Evolutionary conservation across 352 stramenopile species (phyloP).

Genomic region (Blastocystis sp.): DNA sequence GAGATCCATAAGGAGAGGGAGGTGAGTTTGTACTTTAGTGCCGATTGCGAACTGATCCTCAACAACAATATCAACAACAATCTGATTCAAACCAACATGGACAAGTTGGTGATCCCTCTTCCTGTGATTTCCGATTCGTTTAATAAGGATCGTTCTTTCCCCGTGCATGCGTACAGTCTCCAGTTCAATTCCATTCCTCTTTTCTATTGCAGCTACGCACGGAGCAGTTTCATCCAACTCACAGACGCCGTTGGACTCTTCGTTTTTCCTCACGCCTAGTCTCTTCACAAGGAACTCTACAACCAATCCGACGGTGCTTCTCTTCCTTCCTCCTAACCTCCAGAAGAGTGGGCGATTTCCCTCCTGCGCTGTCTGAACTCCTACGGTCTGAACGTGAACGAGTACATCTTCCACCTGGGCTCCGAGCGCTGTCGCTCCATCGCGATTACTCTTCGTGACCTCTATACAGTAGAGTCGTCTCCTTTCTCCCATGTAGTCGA

Average conservation of each 20-base stretch:
- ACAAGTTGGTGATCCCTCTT: not conserved
- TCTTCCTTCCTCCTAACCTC: not conserved
- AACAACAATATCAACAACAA: not conserved
- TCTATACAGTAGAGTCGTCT: not conserved
- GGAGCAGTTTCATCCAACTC: not conserved
- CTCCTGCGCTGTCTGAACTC: constrained; percentile 7
- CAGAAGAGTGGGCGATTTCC: not conserved
- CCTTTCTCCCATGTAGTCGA: not conserved
- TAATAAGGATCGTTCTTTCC: not conserved
- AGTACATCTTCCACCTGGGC: constrained; percentile 48
- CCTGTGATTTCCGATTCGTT: not conserved
- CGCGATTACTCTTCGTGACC: not conserved
- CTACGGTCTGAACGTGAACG: constrained; percentile 2
- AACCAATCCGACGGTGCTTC: not conserved
- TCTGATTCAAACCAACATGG: not conserved
- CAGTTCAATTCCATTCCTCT: constrained; percentile 34
- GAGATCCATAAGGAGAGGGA: not conserved
- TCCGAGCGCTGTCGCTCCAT: not conserved
- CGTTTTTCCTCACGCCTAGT: not conserved
- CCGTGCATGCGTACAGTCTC: not conserved
- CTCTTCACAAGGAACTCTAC: not conserved
- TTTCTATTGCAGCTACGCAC: not conserved
- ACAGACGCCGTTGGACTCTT: not conserved
- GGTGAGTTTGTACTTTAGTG: constrained; percentile 3
- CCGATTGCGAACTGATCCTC: not conserved